Evolutionary conservation across 495 filamentous ascomycete species (phyloP).

Genomic region (Aspergillus haitiensis): DNA sequence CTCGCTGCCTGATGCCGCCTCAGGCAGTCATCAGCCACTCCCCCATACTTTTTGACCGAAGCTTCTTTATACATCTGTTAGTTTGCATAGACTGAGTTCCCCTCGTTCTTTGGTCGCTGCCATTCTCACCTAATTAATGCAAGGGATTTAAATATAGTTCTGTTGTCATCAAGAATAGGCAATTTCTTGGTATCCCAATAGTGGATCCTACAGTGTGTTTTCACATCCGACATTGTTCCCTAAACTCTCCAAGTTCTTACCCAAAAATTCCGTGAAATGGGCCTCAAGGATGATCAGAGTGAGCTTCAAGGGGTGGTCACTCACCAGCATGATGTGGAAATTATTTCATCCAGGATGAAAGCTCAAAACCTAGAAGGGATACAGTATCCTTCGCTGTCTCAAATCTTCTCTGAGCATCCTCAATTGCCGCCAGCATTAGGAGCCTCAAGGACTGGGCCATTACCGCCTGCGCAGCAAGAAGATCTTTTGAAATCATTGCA

Average conservation of each 20-base stretch:
- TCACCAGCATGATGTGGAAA: background rate
- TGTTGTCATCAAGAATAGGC: too few species aligned
- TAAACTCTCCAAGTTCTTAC: too few species aligned
- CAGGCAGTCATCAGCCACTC: background rate
- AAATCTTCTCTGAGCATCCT: slow-evolving; percentile 30
- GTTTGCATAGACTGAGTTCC: too few species aligned
- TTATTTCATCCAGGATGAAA: background rate
- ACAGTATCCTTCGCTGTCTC: slow-evolving; percentile 29
- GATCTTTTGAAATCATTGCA: slow-evolving; percentile 17
- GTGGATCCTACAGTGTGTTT: too few species aligned
- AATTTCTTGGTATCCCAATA: too few species aligned
- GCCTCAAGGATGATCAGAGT: background rate
- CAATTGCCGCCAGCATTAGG: slow-evolving; percentile 22
- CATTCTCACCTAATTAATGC: too few species aligned
- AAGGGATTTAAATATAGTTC: too few species aligned
- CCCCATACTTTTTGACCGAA: background rate
- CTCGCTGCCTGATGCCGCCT: background rate
- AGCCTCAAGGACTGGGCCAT: slow-evolving; percentile 15
- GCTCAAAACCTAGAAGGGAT: slow-evolving; percentile 11
- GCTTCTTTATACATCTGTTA: slow-evolving; percentile 1
- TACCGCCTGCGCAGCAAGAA: slow-evolving; percentile 16
- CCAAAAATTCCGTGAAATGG: background rate
- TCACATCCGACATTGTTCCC: too few species aligned
- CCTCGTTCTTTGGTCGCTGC: too few species aligned
- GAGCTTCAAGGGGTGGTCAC: background rate